Base-by-base conservation (phyloP, 163 green algal genomes). In the Coccomyxa subellipsoidea region DNA sequence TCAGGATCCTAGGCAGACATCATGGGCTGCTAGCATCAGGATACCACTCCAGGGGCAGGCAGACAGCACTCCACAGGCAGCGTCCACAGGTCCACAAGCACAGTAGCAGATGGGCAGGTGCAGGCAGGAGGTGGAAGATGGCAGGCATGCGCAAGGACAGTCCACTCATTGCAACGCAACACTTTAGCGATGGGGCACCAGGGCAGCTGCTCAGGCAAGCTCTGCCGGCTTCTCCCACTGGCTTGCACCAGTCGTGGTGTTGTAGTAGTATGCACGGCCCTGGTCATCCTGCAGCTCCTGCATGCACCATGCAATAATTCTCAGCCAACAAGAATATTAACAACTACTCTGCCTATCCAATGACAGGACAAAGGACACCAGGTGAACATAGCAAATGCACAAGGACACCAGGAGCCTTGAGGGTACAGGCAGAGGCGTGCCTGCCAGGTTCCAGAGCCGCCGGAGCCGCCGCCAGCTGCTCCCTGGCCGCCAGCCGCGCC, bases 241-340 rank as follows among this genome's bases (percentile, higher is more conserved):
- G 78, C 91, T 97, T 38, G 93, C 89, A 12, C 94, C 94, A 0
- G 93, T 98, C 78, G 88, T 77, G 12, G 86, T 89, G 90, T 98
- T 98, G 89, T 98, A 98, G 85, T 97, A 98, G 85, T 98, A 98
- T 21, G 89, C 88, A 5, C 95, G 87, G 38, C 90, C 91, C 84
- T 96, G 89, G 77, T 93, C 91, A 77, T 98, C 95, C 36, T 93
- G 88, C 77, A 96, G 88, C 47, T 93, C 91, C 82, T 92, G 88
- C 94, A n/a, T 18, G 32, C 47, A 59, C 15, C 47, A 29, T 66
- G 47, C 12, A 66, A 12, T 18, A 66, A 66, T 18, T 66, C 12
- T 66, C 47, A 66, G 18, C 47, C 47, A 66, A 66, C 18, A n/a
- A n/a, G n/a, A n/a, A n/a, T n/a, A n/a, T n/a, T n/a, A n/a, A n/a